Evolutionary conservation across 2,329 filamentous ascomycete species (phyloP).

Genomic region (Calonectria pseudoturangicola): DNA sequence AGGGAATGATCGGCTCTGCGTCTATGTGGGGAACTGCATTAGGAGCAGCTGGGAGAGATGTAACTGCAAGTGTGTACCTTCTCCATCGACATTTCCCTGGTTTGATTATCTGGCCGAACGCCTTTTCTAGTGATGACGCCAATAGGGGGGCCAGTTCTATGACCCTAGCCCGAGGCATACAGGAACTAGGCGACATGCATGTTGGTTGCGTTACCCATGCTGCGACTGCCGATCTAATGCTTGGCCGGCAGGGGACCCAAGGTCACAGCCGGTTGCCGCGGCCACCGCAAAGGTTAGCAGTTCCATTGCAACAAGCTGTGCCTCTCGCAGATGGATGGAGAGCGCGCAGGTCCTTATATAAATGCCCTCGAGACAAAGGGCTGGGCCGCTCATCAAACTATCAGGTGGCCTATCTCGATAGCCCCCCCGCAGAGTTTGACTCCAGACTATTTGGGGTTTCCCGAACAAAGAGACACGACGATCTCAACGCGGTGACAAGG

Average conservation of each 20-base stretch:
- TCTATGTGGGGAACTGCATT: background rate
- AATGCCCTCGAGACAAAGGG: background rate
- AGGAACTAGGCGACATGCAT: background rate
- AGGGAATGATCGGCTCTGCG: conserved; percentile 17
- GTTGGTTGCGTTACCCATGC: conserved; percentile 13
- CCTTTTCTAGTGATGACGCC: conserved; percentile 2
- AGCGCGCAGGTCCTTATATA: background rate
- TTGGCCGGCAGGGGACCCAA: conserved; percentile 1
- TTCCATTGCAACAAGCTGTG: background rate
- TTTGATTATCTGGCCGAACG: conserved; percentile 6
- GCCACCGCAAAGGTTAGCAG: background rate
- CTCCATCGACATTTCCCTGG: background rate
- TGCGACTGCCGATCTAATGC: conserved; percentile 4
- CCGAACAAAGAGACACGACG: background rate
- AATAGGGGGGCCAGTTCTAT: conserved; percentile 14
- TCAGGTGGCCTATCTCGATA: background rate
- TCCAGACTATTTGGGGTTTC: background rate
- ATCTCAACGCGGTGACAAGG: background rate
- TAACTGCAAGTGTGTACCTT: background rate
- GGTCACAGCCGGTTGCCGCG: background rate
- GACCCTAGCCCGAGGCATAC: background rate
- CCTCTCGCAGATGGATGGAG: background rate
- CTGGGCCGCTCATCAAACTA: background rate
- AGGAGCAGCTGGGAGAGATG: conserved; percentile 1
- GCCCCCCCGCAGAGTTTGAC: background rate